These are phyloP conservation scores for Aphanomyces astaci DNA, from an alignment of 352 stramenopile genomes.

Conservation along the genomic window DNA sequence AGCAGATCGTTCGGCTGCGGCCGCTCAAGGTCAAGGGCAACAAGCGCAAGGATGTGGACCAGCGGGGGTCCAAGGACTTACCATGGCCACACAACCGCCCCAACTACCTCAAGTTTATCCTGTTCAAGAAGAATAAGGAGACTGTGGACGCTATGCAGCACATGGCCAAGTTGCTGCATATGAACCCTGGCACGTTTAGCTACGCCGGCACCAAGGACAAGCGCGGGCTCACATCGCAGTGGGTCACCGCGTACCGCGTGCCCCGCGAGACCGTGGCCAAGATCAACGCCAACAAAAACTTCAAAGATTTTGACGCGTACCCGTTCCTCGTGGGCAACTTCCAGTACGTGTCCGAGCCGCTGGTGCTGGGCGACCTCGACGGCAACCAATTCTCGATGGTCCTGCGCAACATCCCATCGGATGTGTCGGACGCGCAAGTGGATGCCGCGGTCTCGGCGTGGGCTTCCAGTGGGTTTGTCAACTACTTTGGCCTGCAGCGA, in stretches of 20 bases:
- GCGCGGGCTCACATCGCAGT: conserved; percentile 92
- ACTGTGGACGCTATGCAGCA: conserved; percentile 83
- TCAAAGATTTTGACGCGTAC: conserved; percentile 54
- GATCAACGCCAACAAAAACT: conserved; percentile 52
- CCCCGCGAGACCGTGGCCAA: conserved; percentile 67
- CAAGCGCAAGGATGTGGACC: conserved; percentile 78
- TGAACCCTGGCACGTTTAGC: conserved; percentile 67
- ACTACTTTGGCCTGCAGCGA: conserved; percentile 97
- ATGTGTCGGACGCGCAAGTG: conserved; percentile 56
- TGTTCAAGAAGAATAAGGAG: conserved; percentile 97
- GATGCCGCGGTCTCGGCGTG: conserved; percentile 64
- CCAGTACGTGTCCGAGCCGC: conserved; percentile 77
- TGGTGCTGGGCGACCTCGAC: conserved; percentile 88
- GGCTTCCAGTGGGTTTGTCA: conserved; percentile 89
- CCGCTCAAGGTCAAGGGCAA: conserved; percentile 73
- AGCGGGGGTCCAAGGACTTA: conserved; percentile 34
- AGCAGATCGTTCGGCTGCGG: conserved; percentile 64
- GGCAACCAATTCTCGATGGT: conserved; percentile 95
- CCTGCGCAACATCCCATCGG: conserved; percentile 83
- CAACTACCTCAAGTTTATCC: conserved; percentile 90
- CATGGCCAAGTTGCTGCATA: conserved; percentile 59
- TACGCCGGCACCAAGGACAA: conserved; percentile 98
- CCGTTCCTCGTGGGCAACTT: conserved; percentile 93
- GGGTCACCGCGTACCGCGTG: conserved; percentile 85
- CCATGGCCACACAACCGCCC: conserved; percentile 53